Base-by-base conservation (phyloP, 768 basidiomycete species). In the Hericium alpestre region DNA sequence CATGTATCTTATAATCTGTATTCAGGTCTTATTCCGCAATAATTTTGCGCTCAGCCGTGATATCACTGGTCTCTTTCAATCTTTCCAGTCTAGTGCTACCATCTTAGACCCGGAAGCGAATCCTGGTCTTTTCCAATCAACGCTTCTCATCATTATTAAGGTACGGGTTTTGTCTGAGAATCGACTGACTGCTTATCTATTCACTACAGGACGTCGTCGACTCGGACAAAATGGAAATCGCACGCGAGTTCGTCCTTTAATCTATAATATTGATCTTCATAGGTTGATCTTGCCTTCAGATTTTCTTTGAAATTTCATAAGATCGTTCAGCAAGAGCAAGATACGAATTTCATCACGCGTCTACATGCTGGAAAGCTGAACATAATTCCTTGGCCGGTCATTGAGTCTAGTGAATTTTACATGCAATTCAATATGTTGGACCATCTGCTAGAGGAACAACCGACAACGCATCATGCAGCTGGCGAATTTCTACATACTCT, bases 331-430 rank as follows among this genome's bases (percentile, higher is more conserved):
- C 73, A 79, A 4, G 81, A 85, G 57, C 80, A 82, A 65, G 79
- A 73, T 32, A 70, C 77, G 0, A 85, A 85, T 58, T 84, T 85
- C 62, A 83, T 85, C 56, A 76, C 80, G 15, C 76, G 74, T 1
- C 72, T 84, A 5, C 84, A 84, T 57, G 71, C 73, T 0, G 82
- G 82, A 1, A 73, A 73, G 53, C 61, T 84, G 6, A 72, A 71
- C 39, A 84, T 85, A 15, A 73, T 84, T 12, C 83, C 83, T 4
- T 85, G 84, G 84, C 82, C 82, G 0, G 80, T 85, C 48, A 83
- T 85, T 32, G 79, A 82, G 61, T 83, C 83, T 0, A 73, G 67
- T 48, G 75, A 81, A 22, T 85, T 85, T 63, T 85, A 85, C 58
- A 70, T 65, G 2, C 62, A 83, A n/a, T 82, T 84, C 55, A 70